Base-by-base conservation (phyloP, 1,284 basidiomycete species). In the Schizopora paradoxa region DNA sequence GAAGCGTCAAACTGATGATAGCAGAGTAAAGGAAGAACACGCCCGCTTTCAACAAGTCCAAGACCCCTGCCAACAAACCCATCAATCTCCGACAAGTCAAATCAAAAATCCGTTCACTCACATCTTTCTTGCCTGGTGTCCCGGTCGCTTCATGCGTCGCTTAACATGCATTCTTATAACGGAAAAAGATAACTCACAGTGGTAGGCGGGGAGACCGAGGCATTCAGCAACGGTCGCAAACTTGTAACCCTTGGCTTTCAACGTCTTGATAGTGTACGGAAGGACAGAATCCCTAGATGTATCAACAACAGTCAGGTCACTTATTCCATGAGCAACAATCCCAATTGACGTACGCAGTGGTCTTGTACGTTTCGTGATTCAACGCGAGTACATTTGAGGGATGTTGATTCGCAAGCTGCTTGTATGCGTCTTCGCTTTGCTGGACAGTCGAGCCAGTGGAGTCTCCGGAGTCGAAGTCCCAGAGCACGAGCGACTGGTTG, bases 211-310 rank as follows among this genome's bases (percentile, higher is more conserved):
- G 2, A 56, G 43, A 6, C 67, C 70, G 2, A 74, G 56, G 51
- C 73, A 74, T 45, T 73, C 66, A 3, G 71, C 66, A 5, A 74
- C 51, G 5, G 70, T 71, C 28, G 70, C 72, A 25, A 75, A 61
- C n/a, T 58, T 60, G 55, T 73, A 73, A 3, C 72, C 61, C 13
- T 53, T 54, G 14, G 25, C 44, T 37, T 60, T 50, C n/a, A 61
- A 47, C 19, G 43, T 22, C 21, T 47, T 42, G 40, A 63, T 53
- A 13, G 55, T 57, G 39, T 49, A 57, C 14, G 58, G 59, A 6
- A 63, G 36, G n/a, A 62, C 53, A n/a, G 52, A 29, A 8, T 55
- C 40, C 2, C 53, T 54, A 28, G 1, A 31, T 23, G 18, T 2
- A 22, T 10, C 13, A 11, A 11, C 16, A 40, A 16, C 10, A 3